Percentiles rank a stretch among this genome's conserved stretches.
Conservation (phyloP, 2,329 filamentous ascomycete species). For the Penicillium sp. region DNA sequence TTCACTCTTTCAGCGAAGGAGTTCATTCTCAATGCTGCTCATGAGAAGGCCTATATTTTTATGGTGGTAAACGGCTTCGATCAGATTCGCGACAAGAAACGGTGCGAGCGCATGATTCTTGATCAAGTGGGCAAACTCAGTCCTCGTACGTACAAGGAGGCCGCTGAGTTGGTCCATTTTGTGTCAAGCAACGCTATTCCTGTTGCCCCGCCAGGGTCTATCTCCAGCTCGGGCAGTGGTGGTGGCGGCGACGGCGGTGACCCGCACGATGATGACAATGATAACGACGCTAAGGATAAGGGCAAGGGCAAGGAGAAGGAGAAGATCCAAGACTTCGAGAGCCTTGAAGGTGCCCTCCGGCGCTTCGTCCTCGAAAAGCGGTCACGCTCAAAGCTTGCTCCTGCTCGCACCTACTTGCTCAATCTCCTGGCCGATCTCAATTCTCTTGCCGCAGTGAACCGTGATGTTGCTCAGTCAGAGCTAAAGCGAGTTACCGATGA, state of each 20-base stretch:
- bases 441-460: constrained; percentile 81
- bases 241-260: constrained; percentile 60
- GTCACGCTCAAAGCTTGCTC: constrained; percentile 90
- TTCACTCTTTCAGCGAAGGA: constrained; percentile 98
- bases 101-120: constrained; percentile 89
- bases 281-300: constrained; percentile 66
- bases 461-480: constrained; percentile 82
- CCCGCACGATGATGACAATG: constrained; percentile 54
- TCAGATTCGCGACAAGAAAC: constrained; percentile 85
- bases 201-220: constrained; percentile 62
- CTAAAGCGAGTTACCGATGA: constrained; percentile 80
- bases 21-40: constrained; percentile 92
- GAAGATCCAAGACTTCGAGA: constrained; percentile 86
- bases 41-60: constrained; percentile 98
- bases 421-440: constrained; percentile 90
- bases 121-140: constrained; percentile 88
- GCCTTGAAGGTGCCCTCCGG: constrained; percentile 82
- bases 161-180: constrained; percentile 91
- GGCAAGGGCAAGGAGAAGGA: constrained; percentile 89
- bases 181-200: constrained; percentile 97
- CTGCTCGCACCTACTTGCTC: constrained; percentile 90
- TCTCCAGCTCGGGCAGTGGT: constrained; percentile 57
- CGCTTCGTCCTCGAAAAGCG: constrained; percentile 96
- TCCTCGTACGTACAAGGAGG: constrained; percentile 89
- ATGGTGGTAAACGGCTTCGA: constrained; percentile 99